Percentiles rank a stretch among this genome's conserved stretches.
Conservation (phyloP, 768 basidiomycete species). For the Hygrocybe coccinea region DNA sequence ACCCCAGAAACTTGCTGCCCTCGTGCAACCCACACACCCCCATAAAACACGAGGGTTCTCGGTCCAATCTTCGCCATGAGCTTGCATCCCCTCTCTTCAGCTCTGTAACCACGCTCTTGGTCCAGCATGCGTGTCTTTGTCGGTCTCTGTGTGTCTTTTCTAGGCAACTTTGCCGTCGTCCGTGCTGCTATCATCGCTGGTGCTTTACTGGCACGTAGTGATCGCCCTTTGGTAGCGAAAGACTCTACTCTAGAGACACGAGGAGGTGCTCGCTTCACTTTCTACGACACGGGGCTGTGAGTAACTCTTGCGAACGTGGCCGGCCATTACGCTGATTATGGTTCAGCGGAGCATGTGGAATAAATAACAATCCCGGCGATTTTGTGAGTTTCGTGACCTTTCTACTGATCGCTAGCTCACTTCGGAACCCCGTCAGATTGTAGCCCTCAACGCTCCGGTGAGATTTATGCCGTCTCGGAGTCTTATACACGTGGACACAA, state of each 20-base stretch:
- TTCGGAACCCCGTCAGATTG: constrained; percentile 29
- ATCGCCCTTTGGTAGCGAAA: not conserved
- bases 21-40: no score
- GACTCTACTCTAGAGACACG: not conserved
- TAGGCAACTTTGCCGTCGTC: not conserved
- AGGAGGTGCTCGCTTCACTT: constrained; percentile 21
- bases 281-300: constrained; percentile 27
- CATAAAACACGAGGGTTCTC: no score
- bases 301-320: constrained; percentile 3
- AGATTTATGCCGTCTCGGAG: constrained; percentile 16
- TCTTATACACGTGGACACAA: not conserved
- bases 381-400: constrained; percentile 26
- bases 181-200: not conserved
- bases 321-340: not conserved
- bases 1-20: no score
- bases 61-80: no score
- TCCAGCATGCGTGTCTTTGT: not conserved
- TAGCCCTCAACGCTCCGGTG: constrained; percentile 40
- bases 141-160: not conserved
- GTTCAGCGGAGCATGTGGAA: constrained; percentile 42
- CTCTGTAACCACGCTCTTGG: not conserved
- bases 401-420: not conserved
- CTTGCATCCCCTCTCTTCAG: no score
- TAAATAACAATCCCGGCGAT: constrained; percentile 23
- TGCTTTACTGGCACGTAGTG: not conserved